phyloP scores from a whole-genome alignment of 306 rosid species.

The Acacia confusa region DNA sequence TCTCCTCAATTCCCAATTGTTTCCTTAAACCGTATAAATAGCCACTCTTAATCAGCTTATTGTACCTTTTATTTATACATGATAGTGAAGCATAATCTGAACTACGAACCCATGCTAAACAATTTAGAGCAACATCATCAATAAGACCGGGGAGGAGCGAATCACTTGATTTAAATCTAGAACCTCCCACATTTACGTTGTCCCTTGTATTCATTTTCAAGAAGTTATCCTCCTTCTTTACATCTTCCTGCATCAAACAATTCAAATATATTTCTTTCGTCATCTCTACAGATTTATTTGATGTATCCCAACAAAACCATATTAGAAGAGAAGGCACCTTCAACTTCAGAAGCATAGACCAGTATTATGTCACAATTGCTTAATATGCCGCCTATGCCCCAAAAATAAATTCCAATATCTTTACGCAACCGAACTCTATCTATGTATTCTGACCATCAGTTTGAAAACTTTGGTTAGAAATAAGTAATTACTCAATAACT shows the following conservation, averaged over 20 bases:
- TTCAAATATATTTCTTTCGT: constrained; percentile 37
- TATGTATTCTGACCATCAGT: constrained; percentile 34
- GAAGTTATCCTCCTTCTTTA: constrained; percentile 40
- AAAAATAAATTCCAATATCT: constrained; percentile 39
- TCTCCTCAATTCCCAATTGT: constrained; percentile 57
- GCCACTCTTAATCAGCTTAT: constrained; percentile 66
- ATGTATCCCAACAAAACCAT: constrained; percentile 43
- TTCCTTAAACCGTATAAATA: constrained; percentile 68
- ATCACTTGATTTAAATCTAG: constrained; percentile 59
- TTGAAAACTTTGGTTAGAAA: constrained; percentile 18
- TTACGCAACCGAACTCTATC: constrained; percentile 49
- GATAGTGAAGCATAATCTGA: constrained; percentile 64
- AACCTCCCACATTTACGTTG: constrained; percentile 60
- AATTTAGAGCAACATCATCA: constrained; percentile 79
- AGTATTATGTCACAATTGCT: constrained; percentile 20
- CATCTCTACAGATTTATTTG: constrained; percentile 47
- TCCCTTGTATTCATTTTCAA: constrained; percentile 40
- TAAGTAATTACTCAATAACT: neutral
- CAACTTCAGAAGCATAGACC: constrained; percentile 28
- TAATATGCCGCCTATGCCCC: constrained; percentile 31
- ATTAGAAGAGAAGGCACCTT: constrained; percentile 36
- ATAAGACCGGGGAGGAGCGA: constrained; percentile 81
- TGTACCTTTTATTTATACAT: constrained; percentile 64
- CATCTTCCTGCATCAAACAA: constrained; percentile 43
- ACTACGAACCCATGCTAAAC: constrained; percentile 75